phyloP scores from a whole-genome alignment of 1,284 basidiomycete species.

The Leucoagaricus sp. region DNA sequence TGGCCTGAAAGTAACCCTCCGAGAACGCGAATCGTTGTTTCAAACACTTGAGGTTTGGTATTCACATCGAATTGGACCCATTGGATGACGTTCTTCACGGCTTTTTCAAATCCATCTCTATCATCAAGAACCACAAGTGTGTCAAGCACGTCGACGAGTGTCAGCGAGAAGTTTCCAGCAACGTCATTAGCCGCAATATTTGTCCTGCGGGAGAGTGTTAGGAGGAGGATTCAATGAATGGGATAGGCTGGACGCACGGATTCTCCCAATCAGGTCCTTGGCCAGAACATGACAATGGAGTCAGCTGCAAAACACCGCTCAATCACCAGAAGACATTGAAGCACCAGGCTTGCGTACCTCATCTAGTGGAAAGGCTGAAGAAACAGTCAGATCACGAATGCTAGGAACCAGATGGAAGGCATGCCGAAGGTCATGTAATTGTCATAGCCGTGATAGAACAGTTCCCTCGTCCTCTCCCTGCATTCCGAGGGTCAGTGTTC shows the following conservation, averaged over 20 bases:
- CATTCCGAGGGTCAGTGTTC: constrained; percentile 9
- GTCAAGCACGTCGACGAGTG: constrained; percentile 81
- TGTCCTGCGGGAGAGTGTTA: constrained; percentile 40
- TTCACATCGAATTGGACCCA: constrained; percentile 87
- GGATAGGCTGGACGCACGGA: constrained; percentile 74
- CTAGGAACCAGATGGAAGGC: constrained; percentile 40
- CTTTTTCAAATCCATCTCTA: constrained; percentile 69
- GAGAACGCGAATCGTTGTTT: constrained; percentile 87
- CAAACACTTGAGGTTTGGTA: constrained; percentile 90
- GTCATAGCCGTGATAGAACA: constrained; percentile 85
- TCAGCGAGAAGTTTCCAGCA: constrained; percentile 83
- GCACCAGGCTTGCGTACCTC: constrained; percentile 48
- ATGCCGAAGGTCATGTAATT: constrained; percentile 78
- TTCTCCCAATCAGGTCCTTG: constrained; percentile 80
- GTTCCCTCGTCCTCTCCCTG: constrained; percentile 68
- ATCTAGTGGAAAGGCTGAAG: constrained; percentile 81
- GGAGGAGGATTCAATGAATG: constrained; percentile 14
- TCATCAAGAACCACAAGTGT: constrained; percentile 81
- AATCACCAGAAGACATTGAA: not conserved
- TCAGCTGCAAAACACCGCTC: constrained; percentile 50
- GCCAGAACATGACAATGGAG: constrained; percentile 84
- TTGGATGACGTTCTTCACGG: constrained; percentile 73
- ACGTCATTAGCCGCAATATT: constrained; percentile 83
- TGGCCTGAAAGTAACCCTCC: constrained; percentile 89
- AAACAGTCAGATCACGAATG: too few relatives aligned